Conservation (phyloP, 495 filamentous ascomycete species). For the Rostrohypoxylon terebratum region DNA sequence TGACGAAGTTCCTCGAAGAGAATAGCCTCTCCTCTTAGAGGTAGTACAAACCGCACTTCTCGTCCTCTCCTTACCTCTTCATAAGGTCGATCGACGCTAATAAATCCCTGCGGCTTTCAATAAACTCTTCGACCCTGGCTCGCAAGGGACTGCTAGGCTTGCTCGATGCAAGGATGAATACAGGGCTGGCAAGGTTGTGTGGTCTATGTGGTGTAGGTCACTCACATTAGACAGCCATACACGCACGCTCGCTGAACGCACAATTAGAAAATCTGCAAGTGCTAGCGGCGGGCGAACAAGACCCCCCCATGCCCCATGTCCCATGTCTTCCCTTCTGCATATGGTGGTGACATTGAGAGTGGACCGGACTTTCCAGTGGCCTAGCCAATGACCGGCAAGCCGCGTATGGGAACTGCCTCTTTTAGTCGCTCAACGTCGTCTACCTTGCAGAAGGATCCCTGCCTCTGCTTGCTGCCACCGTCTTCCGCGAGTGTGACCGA, state of each 20-base stretch:
- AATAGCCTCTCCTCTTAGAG: conserved; percentile 28
- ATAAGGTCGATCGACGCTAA: conserved; percentile 43
- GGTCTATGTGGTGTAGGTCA: conserved; percentile 1
- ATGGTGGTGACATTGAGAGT: conserved; percentile 38
- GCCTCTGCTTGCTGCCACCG: conserved; percentile 49
- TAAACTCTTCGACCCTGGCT: conserved; percentile 40
- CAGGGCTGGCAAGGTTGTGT: conserved; percentile 48
- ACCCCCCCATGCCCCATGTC: conserved; percentile 8
- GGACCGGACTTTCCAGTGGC: conserved; percentile 43
- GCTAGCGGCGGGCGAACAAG: conserved; percentile 42
- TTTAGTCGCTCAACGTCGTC: conserved; percentile 46
- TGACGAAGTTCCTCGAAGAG: conserved; percentile 36
- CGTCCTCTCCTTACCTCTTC: conserved; percentile 25
- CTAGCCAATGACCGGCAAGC: conserved; percentile 37
- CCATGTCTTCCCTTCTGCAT: conserved; percentile 29
- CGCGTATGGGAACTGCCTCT: conserved; percentile 48
- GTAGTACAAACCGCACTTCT: conserved; percentile 35
- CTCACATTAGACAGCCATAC: conserved; percentile 6
- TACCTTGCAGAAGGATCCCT: conserved; percentile 45
- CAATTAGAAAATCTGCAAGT: conserved; percentile 47
- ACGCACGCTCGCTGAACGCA: conserved; percentile 11
- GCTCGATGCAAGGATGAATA: conserved; percentile 43
- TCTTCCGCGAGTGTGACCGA: conserved; percentile 51
- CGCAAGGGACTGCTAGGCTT: conserved; percentile 45
- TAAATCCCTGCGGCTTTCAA: conserved; percentile 48